Base-by-base conservation (phyloP, 2,329 filamentous ascomycete genomes). In the Parascedosporium putredinis region DNA sequence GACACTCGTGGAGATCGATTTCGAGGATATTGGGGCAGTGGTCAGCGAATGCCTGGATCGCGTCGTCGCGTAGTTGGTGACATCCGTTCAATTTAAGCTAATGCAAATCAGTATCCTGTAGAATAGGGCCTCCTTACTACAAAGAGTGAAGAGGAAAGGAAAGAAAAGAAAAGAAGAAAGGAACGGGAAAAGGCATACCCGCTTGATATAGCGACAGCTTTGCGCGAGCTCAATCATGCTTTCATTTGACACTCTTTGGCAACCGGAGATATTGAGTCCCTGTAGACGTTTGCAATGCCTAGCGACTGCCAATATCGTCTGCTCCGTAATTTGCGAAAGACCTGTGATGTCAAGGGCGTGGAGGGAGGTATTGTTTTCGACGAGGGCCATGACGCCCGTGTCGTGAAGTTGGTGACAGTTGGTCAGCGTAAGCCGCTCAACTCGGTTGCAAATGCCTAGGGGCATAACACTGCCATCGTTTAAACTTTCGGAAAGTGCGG, bases 41-140 rank as follows among this genome's bases (percentile, higher is more conserved):
- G 43, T 83, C 74, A 5, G 93, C 91, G 62, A 98, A 94, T 3
- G 89, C 86, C 52, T 87, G 72, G 55, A 97, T 83, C 5, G 89
- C 84, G 45, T 76, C 74, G 62, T 97, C 88, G 34, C 85, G 88
- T 29, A 96, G 72, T 65, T 95, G 86, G n/a, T 69, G 67, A 62
- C 93, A 95, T 51, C 90, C 86, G 65, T 97, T 98, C 54, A 98
- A 77, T 78, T 98, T 98, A 57, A 98, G 77, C 81, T 93, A 36
- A 20, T 14, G 14, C 12, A 23, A 18, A 14, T 48, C 20, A 48
- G 33, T 22, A n/a, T 47, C n/a, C 4, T 12, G 10, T 12, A 29
- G 9, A 25, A 36, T 16, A 14, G 12, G 18, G 18, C 51, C n/a
- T n/a, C n/a, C n/a, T n/a, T n/a, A 50, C 23, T 7, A 47, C 33